Conservation (phyloP, 2,329 filamentous ascomycete genomes). For the Karstenula rhodostoma region DNA sequence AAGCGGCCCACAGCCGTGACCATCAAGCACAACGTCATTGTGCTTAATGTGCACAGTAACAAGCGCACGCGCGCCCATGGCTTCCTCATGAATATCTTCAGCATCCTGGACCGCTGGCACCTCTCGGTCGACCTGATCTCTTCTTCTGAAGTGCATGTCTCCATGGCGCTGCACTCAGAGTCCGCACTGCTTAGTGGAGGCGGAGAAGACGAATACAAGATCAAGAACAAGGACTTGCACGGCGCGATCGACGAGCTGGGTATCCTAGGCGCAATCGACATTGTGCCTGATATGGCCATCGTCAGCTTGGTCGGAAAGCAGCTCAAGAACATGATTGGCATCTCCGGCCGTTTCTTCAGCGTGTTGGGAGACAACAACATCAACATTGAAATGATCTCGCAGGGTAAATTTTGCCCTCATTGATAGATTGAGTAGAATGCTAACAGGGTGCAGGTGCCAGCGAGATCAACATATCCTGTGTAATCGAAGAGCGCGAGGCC, state of each 20-base stretch:
- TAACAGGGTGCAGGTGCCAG: slow-evolving; percentile 74
- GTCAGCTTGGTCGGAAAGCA: slow-evolving; percentile 92
- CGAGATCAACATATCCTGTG: slow-evolving; percentile 99
- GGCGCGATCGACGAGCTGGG: slow-evolving; percentile 72
- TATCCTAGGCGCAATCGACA: slow-evolving; percentile 87
- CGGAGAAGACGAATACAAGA: slow-evolving; percentile 57
- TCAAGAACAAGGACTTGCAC: slow-evolving; percentile 57
- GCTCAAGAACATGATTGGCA: slow-evolving; percentile 95
- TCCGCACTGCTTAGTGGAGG: slow-evolving; percentile 60
- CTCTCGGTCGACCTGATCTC: slow-evolving; percentile 97
- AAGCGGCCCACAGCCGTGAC: slow-evolving; percentile 75
- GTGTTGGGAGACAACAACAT: slow-evolving; percentile 92
- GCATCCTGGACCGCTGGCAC: slow-evolving; percentile 83
- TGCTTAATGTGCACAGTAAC: slow-evolving; percentile 98
- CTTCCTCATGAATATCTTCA: slow-evolving; percentile 94
- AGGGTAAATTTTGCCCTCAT: slow-evolving; percentile 67
- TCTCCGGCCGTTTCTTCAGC: slow-evolving; percentile 93
- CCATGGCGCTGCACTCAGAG: slow-evolving; percentile 91
- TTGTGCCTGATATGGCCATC: slow-evolving; percentile 93
- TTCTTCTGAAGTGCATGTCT: slow-evolving; percentile 95
- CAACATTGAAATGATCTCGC: slow-evolving; percentile 99
- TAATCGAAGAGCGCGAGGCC: slow-evolving; percentile 90
- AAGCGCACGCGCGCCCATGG: slow-evolving; percentile 95
- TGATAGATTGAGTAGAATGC: not conserved
- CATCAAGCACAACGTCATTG: slow-evolving; percentile 95